Evolutionary conservation across 129 eudicot species (phyloP).

Genomic region (Chrysanthemum lavandulifolium): DNA sequence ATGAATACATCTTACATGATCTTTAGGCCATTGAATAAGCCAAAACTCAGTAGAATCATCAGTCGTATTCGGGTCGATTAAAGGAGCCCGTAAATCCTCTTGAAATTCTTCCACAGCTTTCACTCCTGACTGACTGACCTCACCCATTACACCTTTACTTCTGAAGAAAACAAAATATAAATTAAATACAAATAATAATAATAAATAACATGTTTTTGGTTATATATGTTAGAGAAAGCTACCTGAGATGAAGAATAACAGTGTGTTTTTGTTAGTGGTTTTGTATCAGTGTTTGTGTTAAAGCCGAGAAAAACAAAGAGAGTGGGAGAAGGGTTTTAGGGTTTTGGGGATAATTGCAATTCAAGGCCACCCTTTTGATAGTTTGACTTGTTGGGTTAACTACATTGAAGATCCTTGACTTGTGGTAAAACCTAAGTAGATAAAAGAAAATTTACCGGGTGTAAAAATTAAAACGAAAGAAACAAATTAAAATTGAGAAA

Average conservation of each 20-base stretch:
- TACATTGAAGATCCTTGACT: background rate
- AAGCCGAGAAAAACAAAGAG: background rate
- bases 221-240: background rate
- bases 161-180: constrained; percentile 8
- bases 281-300: background rate
- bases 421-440: too few relatives aligned
- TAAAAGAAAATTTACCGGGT: too few relatives aligned
- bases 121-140: constrained; percentile 35
- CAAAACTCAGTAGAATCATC: constrained; percentile 74
- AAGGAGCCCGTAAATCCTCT: constrained; percentile 50
- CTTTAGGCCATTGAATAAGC: constrained; percentile 72
- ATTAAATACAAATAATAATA: background rate
- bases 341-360: constrained; percentile 6
- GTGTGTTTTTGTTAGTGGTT: background rate
- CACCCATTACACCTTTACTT: constrained; percentile 28
- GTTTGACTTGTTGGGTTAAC: background rate
- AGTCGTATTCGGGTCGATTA: constrained; percentile 39
- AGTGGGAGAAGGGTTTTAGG: background rate
- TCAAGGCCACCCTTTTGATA: background rate
- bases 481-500: too few relatives aligned
- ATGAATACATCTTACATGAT: constrained; percentile 32
- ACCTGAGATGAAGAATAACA: background rate
- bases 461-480: too few relatives aligned
- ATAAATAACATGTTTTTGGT: too few relatives aligned
- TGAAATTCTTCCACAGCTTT: constrained; percentile 49